Evolutionary conservation across 306 rosid species (phyloP).

Genomic region (Pueraria montana): DNA sequence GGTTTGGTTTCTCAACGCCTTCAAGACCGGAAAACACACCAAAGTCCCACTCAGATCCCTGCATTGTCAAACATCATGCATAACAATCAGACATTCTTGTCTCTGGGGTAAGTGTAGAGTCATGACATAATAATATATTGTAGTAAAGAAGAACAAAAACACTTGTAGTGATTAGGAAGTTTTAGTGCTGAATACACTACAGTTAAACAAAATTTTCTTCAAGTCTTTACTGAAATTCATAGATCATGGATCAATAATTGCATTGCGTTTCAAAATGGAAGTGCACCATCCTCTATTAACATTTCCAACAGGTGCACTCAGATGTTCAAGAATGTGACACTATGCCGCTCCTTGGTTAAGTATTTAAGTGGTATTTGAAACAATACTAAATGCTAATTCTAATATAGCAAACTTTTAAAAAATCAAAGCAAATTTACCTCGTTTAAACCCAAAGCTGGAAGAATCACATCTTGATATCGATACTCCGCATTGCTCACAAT

Average conservation of each 20-base stretch:
- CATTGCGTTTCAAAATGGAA: constrained; percentile 27
- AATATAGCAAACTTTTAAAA: not conserved
- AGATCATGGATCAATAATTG: not conserved
- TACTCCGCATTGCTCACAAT: constrained; percentile 90
- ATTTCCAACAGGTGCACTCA: constrained; percentile 13
- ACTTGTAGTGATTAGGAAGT: not conserved
- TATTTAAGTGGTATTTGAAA: constrained; percentile 5
- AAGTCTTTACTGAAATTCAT: not conserved
- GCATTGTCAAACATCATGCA: constrained; percentile 46
- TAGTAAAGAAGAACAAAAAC: not conserved
- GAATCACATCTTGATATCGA: constrained; percentile 88
- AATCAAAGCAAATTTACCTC: constrained; percentile 56
- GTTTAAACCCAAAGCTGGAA: constrained; percentile 82
- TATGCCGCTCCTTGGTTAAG: constrained; percentile 9
- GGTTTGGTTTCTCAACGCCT: constrained; percentile 93
- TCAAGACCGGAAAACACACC: constrained; percentile 95
- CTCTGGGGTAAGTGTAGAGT: not conserved
- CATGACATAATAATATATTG: not conserved
- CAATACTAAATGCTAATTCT: constrained; percentile 3
- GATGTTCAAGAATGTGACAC: constrained; percentile 17
- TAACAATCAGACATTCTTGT: constrained; percentile 31
- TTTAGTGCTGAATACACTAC: not conserved
- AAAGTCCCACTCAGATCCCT: constrained; percentile 98
- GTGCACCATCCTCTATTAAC: constrained; percentile 12
- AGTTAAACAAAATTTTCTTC: too few relatives aligned